Base-by-base conservation (phyloP, 2,329 filamentous ascomycete genomes). In the Dendryphion nanum region DNA sequence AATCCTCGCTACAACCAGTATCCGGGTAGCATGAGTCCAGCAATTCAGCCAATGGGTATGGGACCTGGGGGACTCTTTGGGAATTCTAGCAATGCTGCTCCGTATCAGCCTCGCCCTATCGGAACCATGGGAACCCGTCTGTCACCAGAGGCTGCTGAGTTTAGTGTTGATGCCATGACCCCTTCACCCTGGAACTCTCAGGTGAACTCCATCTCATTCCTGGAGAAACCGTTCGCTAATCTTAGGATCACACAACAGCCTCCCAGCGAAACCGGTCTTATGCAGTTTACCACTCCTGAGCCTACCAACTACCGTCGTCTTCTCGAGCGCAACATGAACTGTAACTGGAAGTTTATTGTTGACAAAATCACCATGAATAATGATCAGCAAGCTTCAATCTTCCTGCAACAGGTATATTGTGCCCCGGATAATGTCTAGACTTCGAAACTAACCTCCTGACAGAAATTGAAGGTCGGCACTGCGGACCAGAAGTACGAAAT, bases 301-400 rank as follows among this genome's bases (percentile, higher is more conserved):
- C 93, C 91, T 8, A 78, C 97, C 56, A 97, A 98, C 68, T 98
- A 97, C 60, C 89, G 93, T 44, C 89, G 90, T 39, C 78, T 98
- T 26, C 81, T 97, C 32, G 93, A 98, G 61, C 89, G 90, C 59
- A 95, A 91, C 62, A 89, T 95, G 67, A 95, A 87, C 59, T 97
- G 91, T 71, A 94, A 98, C 72, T 98, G 91, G 93, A 95, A 93
- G 71, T 96, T 95, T 64, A 96, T 98, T 54, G 93, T 98, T 38
- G 91, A 98, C 73, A 97, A 97, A 75, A 98, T 98, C 62, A 90
- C 98, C 51, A 94, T 89, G 79, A 96, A 90, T 72, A 97, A 98
- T 66, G 93, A 98, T 61, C 93, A 98, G 68, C 93, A 98, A 68
- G 93, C 94, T 7, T 98, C 93, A 2, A 97, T 98, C 57, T 98